Conservation (phyloP, 257 asterid genomes). For the Solanum rostratum region DNA sequence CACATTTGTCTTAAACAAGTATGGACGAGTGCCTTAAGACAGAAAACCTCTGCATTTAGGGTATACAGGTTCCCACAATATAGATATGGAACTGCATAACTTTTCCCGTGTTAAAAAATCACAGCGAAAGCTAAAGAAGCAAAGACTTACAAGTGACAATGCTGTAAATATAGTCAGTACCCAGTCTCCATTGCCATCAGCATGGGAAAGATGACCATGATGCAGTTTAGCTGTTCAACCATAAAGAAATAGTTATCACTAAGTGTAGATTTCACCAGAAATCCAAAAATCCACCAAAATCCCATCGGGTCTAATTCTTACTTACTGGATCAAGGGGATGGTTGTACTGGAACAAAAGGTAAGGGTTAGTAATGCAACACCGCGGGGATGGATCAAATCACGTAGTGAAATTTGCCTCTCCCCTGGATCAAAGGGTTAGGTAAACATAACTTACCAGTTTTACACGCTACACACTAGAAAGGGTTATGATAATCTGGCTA, state of each 20-base stretch:
- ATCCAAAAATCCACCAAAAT: too few relatives aligned
- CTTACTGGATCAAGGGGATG: too few relatives aligned
- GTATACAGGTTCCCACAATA: neutral
- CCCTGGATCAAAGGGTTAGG: too few relatives aligned
- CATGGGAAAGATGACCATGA: conserved; percentile 87
- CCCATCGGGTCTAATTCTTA: too few relatives aligned
- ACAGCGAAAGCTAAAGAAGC: neutral
- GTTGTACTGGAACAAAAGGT: too few relatives aligned
- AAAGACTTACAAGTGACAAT: conserved; percentile 66
- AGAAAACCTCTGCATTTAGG: neutral
- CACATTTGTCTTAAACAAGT: neutral
- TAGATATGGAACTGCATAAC: neutral
- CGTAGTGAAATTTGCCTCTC: too few relatives aligned
- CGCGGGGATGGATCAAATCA: too few relatives aligned
- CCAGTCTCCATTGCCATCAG: conserved; percentile 99
- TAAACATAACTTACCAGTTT: too few relatives aligned
- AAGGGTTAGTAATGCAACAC: too few relatives aligned
- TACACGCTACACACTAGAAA: too few relatives aligned
- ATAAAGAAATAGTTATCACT: conserved; percentile 8
- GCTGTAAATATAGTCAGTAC: conserved; percentile 90
- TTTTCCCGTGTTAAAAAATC: neutral
- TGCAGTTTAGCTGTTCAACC: conserved; percentile 63
- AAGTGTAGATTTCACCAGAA: neutral
- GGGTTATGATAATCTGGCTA: too few relatives aligned
- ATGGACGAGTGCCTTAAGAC: neutral